A percentile compares a stretch with the other conserved stretches of the same genome.
phyloP scores from a whole-genome alignment of 192 early-diverging fungal species.

The Entrophospora sp. region DNA sequence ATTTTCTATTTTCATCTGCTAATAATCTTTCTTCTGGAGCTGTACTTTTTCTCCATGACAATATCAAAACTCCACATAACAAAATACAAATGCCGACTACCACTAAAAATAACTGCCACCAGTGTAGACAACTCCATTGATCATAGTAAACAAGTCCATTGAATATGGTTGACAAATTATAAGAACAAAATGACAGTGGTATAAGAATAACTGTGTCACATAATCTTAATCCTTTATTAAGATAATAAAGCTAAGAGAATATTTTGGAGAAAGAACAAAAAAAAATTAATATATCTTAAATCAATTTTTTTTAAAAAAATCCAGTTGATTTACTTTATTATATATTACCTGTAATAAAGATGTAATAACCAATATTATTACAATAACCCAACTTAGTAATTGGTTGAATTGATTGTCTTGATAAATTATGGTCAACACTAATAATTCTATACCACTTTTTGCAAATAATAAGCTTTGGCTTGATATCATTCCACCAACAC shows the following conservation, averaged over 20 bases:
- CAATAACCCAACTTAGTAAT: slow-evolving; percentile 60
- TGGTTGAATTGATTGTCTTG: slow-evolving; percentile 60
- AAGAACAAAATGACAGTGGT: slow-evolving; percentile 67
- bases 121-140: slow-evolving; percentile 51
- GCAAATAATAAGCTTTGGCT: slow-evolving; percentile 69
- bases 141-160: slow-evolving; percentile 76
- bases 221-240: slow-evolving; percentile 61
- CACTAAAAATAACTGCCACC: slow-evolving; percentile 56
- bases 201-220: slow-evolving; percentile 70
- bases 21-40: slow-evolving; percentile 16
- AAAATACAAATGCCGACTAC: slow-evolving; percentile 57
- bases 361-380: slow-evolving; percentile 43
- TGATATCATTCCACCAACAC: slow-evolving; percentile 60
- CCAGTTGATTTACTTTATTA: background rate
- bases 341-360: slow-evolving; percentile 44
- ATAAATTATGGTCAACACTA: slow-evolving; percentile 46
- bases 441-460: slow-evolving; percentile 66
- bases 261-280: background rate
- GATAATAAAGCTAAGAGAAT: slow-evolving; percentile 54
- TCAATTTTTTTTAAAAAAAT: slow-evolving; percentile 13
- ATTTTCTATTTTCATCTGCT: background rate
- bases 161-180: slow-evolving; percentile 62
- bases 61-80: slow-evolving; percentile 52
- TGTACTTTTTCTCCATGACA: slow-evolving; percentile 44
- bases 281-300: background rate